Evolutionary conservation across 1,284 basidiomycete genomes (phyloP), one percentile per base, ranked within the genome.

Genomic region (Meripilus lineatus): DNA sequence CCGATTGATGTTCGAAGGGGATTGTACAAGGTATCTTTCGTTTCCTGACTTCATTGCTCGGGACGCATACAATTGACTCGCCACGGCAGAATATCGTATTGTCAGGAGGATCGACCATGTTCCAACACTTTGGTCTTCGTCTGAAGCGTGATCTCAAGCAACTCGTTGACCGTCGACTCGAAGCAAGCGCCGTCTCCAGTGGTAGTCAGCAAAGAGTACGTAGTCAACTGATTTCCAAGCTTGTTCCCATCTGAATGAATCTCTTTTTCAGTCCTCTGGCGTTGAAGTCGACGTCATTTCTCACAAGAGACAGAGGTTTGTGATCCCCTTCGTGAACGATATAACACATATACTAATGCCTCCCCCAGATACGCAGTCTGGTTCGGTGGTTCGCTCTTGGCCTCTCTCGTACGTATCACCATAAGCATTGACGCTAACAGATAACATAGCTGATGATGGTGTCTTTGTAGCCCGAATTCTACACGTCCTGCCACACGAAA

Each of bases 211-310:
- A 86, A 60, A 86, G 83, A 72, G 90, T 90, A 54, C 26, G 72
- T 61, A 5, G 69, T 57, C 11, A 18, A 40, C 15, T 30, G 7
- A 21, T 28, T 39, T 42, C 32, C 45, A 17, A 43, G 4, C 7
- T 37, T 22, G 26, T 36, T 21, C 18, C 33, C 40, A 38, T 26
- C 36, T 28, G 25, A 8, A 30, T 28, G 10, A 13, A 15, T 37
- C 48, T 57, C 38, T 47, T 17, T 26, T 45, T 15, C 56, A 93
- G 89, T 95, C 92, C 14, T 89, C 89, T 32, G 93, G 93, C 24
- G 88, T 96, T 26, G 93, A 96, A 48, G 93, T 97, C 48, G 93
- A 98, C 50, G 96, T 99, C 58, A 97, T 99, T 59, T 90, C 89
- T 8, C 96, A 99, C 78, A 98, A 96, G 72, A 86, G 93, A 56